Evolutionary conservation across 2,329 filamentous ascomycete genomes (phyloP), one percentile per base, ranked within the genome.

Genomic region (Pyrenophora seminiperda): DNA sequence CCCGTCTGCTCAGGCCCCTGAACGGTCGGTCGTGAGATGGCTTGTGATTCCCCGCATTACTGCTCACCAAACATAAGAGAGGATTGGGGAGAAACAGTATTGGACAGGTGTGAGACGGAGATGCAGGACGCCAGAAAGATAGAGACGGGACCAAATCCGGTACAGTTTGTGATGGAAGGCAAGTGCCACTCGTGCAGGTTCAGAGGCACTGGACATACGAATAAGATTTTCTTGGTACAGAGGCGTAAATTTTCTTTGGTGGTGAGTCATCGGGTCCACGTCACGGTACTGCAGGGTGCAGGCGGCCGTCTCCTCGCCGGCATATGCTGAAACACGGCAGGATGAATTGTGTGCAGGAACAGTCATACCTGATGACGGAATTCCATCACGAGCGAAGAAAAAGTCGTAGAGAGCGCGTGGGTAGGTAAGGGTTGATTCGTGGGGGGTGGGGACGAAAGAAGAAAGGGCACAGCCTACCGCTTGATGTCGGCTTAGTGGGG

Each of bases 251-350:
- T 34, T 58, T 53, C 41, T 61, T 47, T 45, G 41, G 54, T 53
- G 53, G 56, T 72, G 69, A 72, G 59, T 72, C 69, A 71, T 58
- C 54, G 47, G 47, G 33, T 62, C 56, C 67, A 72, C 68, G 66
- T 72, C 53, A 66, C 50, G 34, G 41, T 63, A 64, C 66, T 70
- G 62, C 61, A 62, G 56, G 43, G 43, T 47, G 48, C 57, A 61
- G 47, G 47, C 53, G 42, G 49, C 54, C 55, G 53, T 24, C 34
- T 48, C 47, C 45, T 53, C 43, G 55, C 59, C 61, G 57, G 58
- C 66, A 65, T 53, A 58, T 57, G 53, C 49, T 67, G 67, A 70
- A 72, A 71, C 66, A 41, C 53, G 27, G 41, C 54, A 20, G 52
- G 53, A 56, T 56, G 50, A 53, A 54, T 50, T 54, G 52, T 52